These are phyloP conservation scores for Circinella umbellata DNA, from an alignment of 371 early-diverging fungal species.

Conservation along the genomic window DNA sequence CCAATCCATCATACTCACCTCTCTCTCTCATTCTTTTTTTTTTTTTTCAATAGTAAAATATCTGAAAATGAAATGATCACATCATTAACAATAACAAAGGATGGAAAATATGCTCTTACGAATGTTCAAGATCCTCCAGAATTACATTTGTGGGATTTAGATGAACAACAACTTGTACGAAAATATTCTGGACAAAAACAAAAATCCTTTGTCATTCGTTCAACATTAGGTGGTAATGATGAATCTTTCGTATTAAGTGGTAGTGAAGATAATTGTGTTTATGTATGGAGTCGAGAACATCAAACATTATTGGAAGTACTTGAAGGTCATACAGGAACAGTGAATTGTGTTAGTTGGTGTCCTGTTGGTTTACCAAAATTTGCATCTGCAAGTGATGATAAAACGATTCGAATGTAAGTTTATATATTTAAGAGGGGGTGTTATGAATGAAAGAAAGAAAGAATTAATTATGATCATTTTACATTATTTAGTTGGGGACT, in stretches of 20 bases:
- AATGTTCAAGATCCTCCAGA: conserved; percentile 65
- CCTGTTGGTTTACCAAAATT: conserved; percentile 68
- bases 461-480: background rate
- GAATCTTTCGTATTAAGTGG: conserved; percentile 88
- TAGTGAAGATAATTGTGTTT: conserved; percentile 86
- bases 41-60: conserved; percentile 60
- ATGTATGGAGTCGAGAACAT: conserved; percentile 91
- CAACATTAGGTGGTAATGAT: conserved; percentile 88
- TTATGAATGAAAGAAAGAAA: background rate
- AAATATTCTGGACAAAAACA: conserved; percentile 88
- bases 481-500: background rate
- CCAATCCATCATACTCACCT: too few relatives aligned
- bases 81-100: conserved; percentile 73
- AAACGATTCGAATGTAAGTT: conserved; percentile 89
- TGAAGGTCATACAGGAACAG: conserved; percentile 81
- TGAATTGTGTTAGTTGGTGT: conserved; percentile 90
- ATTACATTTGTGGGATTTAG: conserved; percentile 91
- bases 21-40: background rate
- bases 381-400: conserved; percentile 94
- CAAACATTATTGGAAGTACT: conserved; percentile 77
- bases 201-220: conserved; percentile 87
- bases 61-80: conserved; percentile 78
- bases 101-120: conserved; percentile 76
- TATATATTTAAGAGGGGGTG: background rate
- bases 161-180: conserved; percentile 64